A percentile compares a stretch with the other conserved stretches of the same genome.
phyloP scores from a whole-genome alignment of 176 grass and related monocot species.

The Thinopyrum elongatum region DNA sequence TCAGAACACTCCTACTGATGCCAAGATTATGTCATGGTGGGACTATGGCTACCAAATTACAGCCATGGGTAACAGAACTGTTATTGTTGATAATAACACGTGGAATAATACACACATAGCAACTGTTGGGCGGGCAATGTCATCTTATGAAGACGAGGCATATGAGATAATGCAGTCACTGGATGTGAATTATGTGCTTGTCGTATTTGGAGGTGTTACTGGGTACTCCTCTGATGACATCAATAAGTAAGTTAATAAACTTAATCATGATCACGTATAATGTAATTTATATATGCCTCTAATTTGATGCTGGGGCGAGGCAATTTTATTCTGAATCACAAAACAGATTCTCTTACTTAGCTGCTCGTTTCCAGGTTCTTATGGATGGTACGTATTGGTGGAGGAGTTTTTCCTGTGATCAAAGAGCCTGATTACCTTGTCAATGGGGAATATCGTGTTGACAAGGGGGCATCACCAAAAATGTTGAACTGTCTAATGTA shows the following conservation, averaged over 20 bases:
- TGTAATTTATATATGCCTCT: neutral
- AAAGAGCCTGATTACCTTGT: slow-evolving; percentile 99
- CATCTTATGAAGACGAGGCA: slow-evolving; percentile 93
- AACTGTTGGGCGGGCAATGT: slow-evolving; percentile 98
- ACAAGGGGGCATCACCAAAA: slow-evolving; percentile 97
- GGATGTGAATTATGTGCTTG: slow-evolving; percentile 97
- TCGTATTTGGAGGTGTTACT: slow-evolving; percentile 95
- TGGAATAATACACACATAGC: slow-evolving; percentile 99
- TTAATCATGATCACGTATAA: neutral
- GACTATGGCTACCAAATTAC: slow-evolving; percentile 99
- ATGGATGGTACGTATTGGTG: slow-evolving; percentile 99
- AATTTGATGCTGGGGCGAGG: neutral
- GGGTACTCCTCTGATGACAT: slow-evolving; percentile 99
- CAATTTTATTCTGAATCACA: neutral
- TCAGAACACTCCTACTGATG: slow-evolving; percentile 92
- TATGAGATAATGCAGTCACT: slow-evolving; percentile 99
- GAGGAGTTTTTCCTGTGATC: slow-evolving; percentile 97
- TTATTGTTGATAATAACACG: slow-evolving; percentile 99
- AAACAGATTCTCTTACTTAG: slow-evolving; percentile 23
- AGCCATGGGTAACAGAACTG: slow-evolving; percentile 99
- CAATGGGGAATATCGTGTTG: slow-evolving; percentile 94
- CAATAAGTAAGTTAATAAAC: slow-evolving; percentile 75
- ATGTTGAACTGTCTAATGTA: slow-evolving; percentile 99
- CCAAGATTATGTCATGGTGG: slow-evolving; percentile 99
- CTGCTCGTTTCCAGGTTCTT: slow-evolving; percentile 58